These are phyloP conservation scores for Polyporus arcularius DNA, from an alignment of 768 basidiomycete species.

Conservation along the genomic window DNA sequence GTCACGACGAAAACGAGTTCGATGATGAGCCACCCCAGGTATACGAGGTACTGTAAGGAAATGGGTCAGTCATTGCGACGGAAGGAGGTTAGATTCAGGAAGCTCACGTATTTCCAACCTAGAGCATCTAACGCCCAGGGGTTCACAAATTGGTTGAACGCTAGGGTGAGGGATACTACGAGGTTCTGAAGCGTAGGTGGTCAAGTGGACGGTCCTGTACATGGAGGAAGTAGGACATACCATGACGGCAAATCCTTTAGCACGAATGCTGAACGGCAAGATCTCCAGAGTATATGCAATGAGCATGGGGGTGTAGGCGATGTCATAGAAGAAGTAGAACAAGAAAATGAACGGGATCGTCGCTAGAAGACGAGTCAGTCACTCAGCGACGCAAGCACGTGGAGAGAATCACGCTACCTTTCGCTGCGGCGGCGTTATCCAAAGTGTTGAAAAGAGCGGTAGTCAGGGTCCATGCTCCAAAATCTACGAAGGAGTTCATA, in stretches of 20 bases:
- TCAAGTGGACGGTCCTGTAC: neutral
- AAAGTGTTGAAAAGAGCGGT: slow-evolving; percentile 40
- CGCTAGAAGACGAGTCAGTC: slow-evolving; percentile 33
- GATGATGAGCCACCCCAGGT: slow-evolving; percentile 64
- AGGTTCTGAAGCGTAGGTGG: slow-evolving; percentile 48
- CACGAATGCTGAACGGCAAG: slow-evolving; percentile 76
- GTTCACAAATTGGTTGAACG: slow-evolving; percentile 82
- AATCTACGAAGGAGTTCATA: slow-evolving; percentile 36
- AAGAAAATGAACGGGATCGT: slow-evolving; percentile 70
- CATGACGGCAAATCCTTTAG: slow-evolving; percentile 79
- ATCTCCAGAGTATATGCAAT: slow-evolving; percentile 72
- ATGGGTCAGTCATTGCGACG: neutral
- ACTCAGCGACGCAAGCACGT: neutral
- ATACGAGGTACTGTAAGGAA: slow-evolving; percentile 49
- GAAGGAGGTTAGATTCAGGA: neutral
- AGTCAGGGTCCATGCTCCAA: slow-evolving; percentile 56
- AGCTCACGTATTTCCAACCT: slow-evolving; percentile 43
- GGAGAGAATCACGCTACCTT: slow-evolving; percentile 24
- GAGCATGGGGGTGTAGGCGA: slow-evolving; percentile 78
- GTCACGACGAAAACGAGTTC: slow-evolving; percentile 58
- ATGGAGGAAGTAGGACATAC: slow-evolving; percentile 35
- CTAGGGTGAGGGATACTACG: slow-evolving; percentile 61
- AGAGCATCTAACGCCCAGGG: slow-evolving; percentile 64
- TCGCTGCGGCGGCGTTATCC: slow-evolving; percentile 33
- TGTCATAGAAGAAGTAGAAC: slow-evolving; percentile 54